Evolutionary conservation across 768 basidiomycete genomes (phyloP), one percentile per base, ranked within the genome.

Genomic region (Leccinum disarticulatum): DNA sequence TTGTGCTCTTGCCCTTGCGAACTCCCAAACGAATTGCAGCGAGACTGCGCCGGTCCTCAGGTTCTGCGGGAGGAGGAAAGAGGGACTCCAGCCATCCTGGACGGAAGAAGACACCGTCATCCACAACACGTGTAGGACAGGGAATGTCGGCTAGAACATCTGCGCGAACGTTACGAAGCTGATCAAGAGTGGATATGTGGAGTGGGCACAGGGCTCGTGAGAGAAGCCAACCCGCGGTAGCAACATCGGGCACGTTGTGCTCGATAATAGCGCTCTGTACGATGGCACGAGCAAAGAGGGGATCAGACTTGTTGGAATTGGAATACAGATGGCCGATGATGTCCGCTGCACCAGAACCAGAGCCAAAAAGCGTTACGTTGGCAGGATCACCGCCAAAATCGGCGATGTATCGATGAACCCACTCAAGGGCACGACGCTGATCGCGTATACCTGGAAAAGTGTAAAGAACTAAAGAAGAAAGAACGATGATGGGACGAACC

Each of bases 221-320:
- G 48, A 92, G 79, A 50, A 87, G 84, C 79, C 83, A 87, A 22
- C 87, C 87, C 4, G 86, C 86, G 36, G 78, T 77, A 22, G 77
- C 72, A 22, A 87, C 77, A 64, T 84, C 81, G 0, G 88, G 87
- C 6, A 88, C 71, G 60, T 79, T 84, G 57, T 81, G 77, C 25
- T 91, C 87, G 57, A 88, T 72, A 35, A 87, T 76, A 6, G 86
- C 81, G 55, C 86, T 89, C 69, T 92, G 90, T n/a, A 89, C 73
- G 64, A 92, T 87, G 10, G 87, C 86, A 13, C 88, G 88, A 58
- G 84, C 77, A 73, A 91, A 91, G 30, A 90, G 70, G 17, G 87
- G 89, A 3, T 73, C 69, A 2, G 72, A 70, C 38, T 85, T 79
- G 73, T 91, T 91, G 22, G 77, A 76, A 27, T 75, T 76, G 13